A percentile compares a stretch with the other conserved stretches of the same genome.
phyloP scores from a whole-genome alignment of 75 land plant genomes.

The Cunninghamia lanceolata region DNA sequence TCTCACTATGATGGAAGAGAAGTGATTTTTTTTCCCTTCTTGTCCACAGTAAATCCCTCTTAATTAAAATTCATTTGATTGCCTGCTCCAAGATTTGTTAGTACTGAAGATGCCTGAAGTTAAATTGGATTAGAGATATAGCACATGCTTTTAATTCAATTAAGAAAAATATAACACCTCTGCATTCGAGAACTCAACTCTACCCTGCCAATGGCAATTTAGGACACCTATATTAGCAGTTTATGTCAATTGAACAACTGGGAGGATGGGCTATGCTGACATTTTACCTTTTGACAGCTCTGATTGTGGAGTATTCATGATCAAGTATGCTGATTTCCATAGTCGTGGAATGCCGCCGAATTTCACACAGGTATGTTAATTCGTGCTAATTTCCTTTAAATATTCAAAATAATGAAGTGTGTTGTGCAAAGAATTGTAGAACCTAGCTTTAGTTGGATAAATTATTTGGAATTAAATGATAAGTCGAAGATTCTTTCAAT shows the following conservation, averaged over 20 bases:
- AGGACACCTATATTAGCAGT: slow-evolving; percentile 35
- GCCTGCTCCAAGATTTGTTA: no score
- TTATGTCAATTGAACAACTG: background rate
- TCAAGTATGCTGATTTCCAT: slow-evolving; percentile 4
- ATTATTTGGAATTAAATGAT: no score
- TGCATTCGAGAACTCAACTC: background rate
- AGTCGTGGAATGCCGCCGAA: background rate
- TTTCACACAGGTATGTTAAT: background rate
- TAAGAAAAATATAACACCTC: slow-evolving; percentile 24
- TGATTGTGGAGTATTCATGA: slow-evolving; percentile 4
- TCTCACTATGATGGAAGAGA: no score
- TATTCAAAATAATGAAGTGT: no score
- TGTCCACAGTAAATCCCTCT: no score
- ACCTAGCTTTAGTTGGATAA: no score
- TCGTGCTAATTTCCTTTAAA: no score
- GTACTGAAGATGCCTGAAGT: slow-evolving; percentile 9
- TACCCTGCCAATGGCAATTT: slow-evolving; percentile 30
- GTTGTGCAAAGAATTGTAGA: no score
- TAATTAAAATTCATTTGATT: no score
- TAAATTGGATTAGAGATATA: slow-evolving; percentile 31
- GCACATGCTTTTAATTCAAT: slow-evolving; percentile 25
- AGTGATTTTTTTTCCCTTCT: no score
- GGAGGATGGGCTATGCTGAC: background rate
- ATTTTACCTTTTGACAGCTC: background rate
- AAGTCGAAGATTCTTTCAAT: no score